Evolutionary conservation across 1,284 basidiomycete genomes (phyloP).

Genomic region (Melampsora occidentalis): DNA sequence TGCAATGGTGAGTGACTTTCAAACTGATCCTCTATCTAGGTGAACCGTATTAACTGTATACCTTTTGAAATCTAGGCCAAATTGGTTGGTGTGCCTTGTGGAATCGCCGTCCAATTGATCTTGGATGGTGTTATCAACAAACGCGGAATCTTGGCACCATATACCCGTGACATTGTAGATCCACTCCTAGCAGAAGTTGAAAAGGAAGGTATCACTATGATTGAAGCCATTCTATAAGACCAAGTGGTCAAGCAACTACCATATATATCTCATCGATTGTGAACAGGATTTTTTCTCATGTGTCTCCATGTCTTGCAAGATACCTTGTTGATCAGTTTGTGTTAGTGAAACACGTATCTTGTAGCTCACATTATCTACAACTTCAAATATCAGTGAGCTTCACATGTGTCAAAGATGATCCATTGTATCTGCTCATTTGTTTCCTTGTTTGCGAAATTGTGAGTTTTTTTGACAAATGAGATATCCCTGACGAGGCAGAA

Average conservation of each 20-base stretch:
- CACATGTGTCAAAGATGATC: too few relatives aligned
- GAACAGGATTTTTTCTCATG: too few relatives aligned
- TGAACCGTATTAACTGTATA: not conserved
- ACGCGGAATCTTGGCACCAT: constrained; percentile 82
- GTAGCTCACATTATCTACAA: too few relatives aligned
- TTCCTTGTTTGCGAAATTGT: too few relatives aligned
- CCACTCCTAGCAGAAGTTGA: constrained; percentile 74
- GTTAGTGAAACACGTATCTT: too few relatives aligned
- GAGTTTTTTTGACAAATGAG: too few relatives aligned
- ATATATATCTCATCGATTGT: too few relatives aligned
- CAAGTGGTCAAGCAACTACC: not conserved
- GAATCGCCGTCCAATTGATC: constrained; percentile 68
- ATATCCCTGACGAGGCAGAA: too few relatives aligned
- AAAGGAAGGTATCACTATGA: constrained; percentile 66
- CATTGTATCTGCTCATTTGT: too few relatives aligned
- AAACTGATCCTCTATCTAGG: not conserved
- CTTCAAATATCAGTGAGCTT: too few relatives aligned
- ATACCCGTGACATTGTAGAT: constrained; percentile 67
- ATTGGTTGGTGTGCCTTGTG: constrained; percentile 85
- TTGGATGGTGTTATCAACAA: constrained; percentile 67
- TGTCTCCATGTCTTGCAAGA: too few relatives aligned
- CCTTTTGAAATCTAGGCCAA: constrained; percentile 25
- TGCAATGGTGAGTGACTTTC: constrained; percentile 73
- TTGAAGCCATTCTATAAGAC: constrained; percentile 25
- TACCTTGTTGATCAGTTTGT: too few relatives aligned